Conservation (phyloP, 2,329 filamentous ascomycete genomes). For the Mollisia scopiformis region DNA sequence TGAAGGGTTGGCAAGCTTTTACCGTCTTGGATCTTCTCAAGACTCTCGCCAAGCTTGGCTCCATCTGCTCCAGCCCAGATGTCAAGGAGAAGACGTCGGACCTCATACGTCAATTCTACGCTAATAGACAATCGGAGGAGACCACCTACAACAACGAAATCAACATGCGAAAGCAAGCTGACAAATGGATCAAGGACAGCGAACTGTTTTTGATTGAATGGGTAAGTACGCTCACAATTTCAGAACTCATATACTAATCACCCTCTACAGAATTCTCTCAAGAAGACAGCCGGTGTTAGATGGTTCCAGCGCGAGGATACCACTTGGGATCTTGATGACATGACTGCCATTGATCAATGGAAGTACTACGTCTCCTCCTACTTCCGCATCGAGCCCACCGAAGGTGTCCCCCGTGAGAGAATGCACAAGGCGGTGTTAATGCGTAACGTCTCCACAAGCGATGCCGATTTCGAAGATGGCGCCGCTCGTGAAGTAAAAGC, state of each 20-base stretch:
- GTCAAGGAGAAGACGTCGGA: constrained; percentile 92
- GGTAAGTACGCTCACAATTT: constrained; percentile 61
- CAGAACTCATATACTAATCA: not conserved
- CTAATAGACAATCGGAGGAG: constrained; percentile 78
- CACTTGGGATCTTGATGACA: constrained; percentile 86
- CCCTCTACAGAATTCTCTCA: constrained; percentile 60
- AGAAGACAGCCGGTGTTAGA: constrained; percentile 71
- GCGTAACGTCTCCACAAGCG: constrained; percentile 67
- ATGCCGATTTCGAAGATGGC: constrained; percentile 66
- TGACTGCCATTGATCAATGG: constrained; percentile 83
- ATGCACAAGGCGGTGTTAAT: constrained; percentile 71
- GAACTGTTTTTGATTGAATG: constrained; percentile 90
- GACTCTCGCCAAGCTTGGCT: constrained; percentile 77
- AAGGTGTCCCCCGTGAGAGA: constrained; percentile 68
- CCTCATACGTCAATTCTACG: constrained; percentile 84
- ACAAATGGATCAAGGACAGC: constrained; percentile 89
- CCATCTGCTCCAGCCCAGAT: constrained; percentile 83
- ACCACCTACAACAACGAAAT: constrained; percentile 91
- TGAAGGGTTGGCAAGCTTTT: constrained; percentile 91
- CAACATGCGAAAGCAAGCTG: constrained; percentile 86
- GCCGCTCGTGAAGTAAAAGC: constrained; percentile 61
- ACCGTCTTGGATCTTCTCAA: constrained; percentile 87
- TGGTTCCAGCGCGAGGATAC: constrained; percentile 70
- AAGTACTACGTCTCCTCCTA: constrained; percentile 95
- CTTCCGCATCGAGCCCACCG: constrained; percentile 85